Conservation (phyloP, 208 protist species). For the Acanthamoeba healyi region DNA sequence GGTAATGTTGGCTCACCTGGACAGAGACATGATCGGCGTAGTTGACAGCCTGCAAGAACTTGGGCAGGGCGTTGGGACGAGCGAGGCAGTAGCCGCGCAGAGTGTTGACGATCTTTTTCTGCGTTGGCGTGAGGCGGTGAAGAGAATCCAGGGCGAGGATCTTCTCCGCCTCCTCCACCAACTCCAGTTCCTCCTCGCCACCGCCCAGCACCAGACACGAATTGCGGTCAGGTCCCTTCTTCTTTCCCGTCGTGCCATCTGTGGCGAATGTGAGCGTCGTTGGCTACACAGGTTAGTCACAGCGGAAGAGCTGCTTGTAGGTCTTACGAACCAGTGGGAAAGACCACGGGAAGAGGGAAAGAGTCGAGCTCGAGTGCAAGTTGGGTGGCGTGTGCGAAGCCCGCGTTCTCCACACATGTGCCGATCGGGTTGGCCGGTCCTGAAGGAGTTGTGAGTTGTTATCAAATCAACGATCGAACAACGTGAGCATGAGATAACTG, state of each 20-base stretch:
- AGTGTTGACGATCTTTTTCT: slow-evolving; percentile 27
- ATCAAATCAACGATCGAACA: not conserved
- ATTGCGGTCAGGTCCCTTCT: not conserved
- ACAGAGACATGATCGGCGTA: slow-evolving; percentile 3
- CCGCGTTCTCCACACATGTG: not conserved
- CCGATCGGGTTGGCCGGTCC: slow-evolving; percentile 48
- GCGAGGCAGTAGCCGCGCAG: slow-evolving; percentile 31
- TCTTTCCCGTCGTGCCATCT: slow-evolving; percentile 33
- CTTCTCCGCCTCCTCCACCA: slow-evolving; percentile 55
- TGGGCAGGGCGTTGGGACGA: slow-evolving; percentile 1
- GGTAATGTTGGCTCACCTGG: not conserved
- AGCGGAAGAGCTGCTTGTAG: not conserved
- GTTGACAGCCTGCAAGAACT: slow-evolving; percentile 36
- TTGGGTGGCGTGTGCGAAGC: not conserved
- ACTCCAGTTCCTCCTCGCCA: slow-evolving; percentile 19
- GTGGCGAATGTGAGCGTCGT: not conserved
- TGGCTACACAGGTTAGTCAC: no score
- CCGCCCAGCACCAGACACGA: slow-evolving; percentile 3
- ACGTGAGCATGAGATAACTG: no score
- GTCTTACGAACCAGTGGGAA: not conserved
- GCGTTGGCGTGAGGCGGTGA: not conserved
- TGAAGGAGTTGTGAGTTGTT: not conserved
- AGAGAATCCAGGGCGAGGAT: slow-evolving; percentile 14
- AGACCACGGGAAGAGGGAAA: slow-evolving; percentile 25
- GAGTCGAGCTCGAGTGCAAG: not conserved